Conservation (phyloP, 1,284 basidiomycete genomes). For the Fistulinella cinereoalba region DNA sequence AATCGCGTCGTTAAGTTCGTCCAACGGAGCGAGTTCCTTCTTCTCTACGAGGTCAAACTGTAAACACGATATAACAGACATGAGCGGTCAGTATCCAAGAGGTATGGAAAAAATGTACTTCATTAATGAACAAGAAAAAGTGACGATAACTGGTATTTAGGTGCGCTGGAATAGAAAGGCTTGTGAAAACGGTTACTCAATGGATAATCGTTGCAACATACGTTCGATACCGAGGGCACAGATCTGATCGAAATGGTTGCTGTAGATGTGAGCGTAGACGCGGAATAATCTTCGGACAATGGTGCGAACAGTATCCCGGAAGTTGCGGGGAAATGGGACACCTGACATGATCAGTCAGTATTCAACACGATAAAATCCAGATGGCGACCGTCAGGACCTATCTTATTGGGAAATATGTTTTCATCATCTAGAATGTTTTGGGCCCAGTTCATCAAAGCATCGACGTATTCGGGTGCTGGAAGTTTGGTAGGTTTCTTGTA, state of each 20-base stretch:
- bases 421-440: constrained; percentile 94
- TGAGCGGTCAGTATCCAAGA: constrained; percentile 7
- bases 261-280: constrained; percentile 98
- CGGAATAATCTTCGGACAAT: constrained; percentile 93
- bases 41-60: constrained; percentile 97
- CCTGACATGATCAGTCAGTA: constrained; percentile 44
- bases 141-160: constrained; percentile 98
- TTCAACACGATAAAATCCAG: neutral
- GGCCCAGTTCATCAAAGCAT: constrained; percentile 98
- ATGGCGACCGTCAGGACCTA: constrained; percentile 53
- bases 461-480: constrained; percentile 94
- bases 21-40: constrained; percentile 93
- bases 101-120: constrained; percentile 53
- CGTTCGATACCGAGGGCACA: constrained; percentile 98
- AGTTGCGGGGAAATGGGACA: constrained; percentile 89
- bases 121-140: constrained; percentile 95
- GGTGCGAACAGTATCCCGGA: constrained; percentile 88
- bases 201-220: constrained; percentile 34
- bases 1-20: constrained; percentile 96
- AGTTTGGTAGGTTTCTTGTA: constrained; percentile 94
- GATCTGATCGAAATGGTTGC: constrained; percentile 99
- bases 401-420: constrained; percentile 89
- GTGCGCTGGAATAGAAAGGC: constrained; percentile 64
- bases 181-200: neutral
- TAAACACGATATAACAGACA: neutral